A percentile compares a stretch with the other conserved stretches of the same genome.
These are phyloP conservation scores for Gardenia jasminoides DNA, from an alignment of 257 asterid genomes.

Conservation along the genomic window DNA sequence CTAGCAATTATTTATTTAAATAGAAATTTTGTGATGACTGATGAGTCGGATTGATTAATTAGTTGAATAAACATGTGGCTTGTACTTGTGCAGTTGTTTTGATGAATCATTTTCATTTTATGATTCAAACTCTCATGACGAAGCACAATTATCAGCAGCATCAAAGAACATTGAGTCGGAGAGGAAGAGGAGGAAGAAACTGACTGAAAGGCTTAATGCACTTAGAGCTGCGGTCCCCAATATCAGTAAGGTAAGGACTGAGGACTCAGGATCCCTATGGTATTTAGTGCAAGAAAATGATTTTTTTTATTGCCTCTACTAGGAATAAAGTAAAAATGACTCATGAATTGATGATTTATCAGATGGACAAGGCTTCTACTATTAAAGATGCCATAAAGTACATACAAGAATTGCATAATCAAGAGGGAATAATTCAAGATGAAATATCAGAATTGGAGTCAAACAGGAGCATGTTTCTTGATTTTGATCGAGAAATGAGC, in stretches of 20 bases:
- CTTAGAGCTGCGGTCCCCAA: conserved; percentile 82
- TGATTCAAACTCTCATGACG: conserved; percentile 80
- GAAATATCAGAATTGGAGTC: conserved; percentile 63
- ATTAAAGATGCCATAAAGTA: conserved; percentile 81
- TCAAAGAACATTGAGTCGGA: conserved; percentile 78
- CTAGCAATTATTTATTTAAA: too few species aligned
- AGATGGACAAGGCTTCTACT: conserved; percentile 94
- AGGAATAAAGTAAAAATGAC: not conserved
- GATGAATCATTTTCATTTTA: conserved; percentile 57
- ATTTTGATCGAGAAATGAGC: conserved; percentile 39
- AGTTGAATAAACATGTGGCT: not conserved
- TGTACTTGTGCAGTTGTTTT: conserved; percentile 32
- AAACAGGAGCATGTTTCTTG: conserved; percentile 13
- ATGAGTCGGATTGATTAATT: not conserved
- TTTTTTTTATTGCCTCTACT: not conserved
- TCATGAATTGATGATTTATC: not conserved
- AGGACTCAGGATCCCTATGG: not conserved
- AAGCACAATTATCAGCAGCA: conserved; percentile 42
- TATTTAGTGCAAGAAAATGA: too few species aligned
- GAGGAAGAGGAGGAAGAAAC: conserved; percentile 75
- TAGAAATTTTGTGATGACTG: too few species aligned
- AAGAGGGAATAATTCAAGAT: conserved; percentile 50
- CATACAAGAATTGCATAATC: conserved; percentile 55
- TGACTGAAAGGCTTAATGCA: conserved; percentile 67
- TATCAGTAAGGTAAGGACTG: conserved; percentile 60